phyloP scores from a whole-genome alignment of 495 filamentous ascomycete species.

The Annulohypoxylon moriforme region DNA sequence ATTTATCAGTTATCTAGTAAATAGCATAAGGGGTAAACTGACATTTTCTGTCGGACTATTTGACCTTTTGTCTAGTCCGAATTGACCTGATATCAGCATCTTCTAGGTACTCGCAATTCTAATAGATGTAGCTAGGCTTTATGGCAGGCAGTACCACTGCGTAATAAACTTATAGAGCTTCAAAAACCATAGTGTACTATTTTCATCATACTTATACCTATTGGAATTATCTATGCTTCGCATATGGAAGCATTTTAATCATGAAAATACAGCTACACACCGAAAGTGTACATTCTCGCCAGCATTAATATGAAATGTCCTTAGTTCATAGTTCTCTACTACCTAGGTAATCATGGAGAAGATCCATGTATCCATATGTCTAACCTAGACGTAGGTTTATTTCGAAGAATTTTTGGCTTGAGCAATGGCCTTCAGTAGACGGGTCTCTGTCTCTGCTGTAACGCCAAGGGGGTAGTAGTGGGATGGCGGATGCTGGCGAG shows the following conservation, averaged over 20 bases:
- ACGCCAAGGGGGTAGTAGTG: conserved; percentile 51
- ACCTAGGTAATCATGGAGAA: neutral
- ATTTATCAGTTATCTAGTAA: neutral
- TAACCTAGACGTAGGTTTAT: neutral
- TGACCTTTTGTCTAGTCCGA: too few relatives aligned
- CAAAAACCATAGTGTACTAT: neutral
- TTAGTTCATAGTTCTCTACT: neutral
- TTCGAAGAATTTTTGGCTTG: conserved; percentile 42
- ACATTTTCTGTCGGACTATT: too few relatives aligned
- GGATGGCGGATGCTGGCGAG: conserved; percentile 42
- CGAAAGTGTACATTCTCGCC: neutral
- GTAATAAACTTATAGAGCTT: neutral
- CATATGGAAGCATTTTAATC: neutral
- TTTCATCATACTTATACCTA: neutral
- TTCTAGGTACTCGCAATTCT: too few relatives aligned
- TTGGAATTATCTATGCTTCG: neutral
- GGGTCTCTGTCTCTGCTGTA: conserved; percentile 49
- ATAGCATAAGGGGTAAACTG: too few relatives aligned
- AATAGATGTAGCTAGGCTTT: neutral
- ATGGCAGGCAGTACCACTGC: neutral
- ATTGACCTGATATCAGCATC: too few relatives aligned
- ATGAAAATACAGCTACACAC: neutral
- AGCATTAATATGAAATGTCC: neutral
- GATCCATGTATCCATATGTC: neutral
- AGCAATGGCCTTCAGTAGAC: conserved; percentile 49